Evolutionary conservation across 164 flowering plant species (phyloP).

Genomic region (Aristolochia contorta): DNA sequence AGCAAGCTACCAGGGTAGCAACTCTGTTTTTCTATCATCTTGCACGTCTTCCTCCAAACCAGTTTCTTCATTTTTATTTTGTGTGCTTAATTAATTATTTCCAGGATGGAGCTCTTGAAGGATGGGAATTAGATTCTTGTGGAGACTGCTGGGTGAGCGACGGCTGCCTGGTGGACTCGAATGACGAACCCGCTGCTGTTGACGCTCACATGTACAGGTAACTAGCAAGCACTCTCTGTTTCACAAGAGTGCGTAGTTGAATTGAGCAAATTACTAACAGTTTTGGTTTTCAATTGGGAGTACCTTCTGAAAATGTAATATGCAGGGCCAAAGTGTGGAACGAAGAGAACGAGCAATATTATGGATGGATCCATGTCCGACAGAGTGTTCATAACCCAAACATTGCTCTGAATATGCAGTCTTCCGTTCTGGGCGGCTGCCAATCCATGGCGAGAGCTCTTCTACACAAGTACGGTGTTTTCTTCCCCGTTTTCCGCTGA

Average conservation of each 20-base stretch:
- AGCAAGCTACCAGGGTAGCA: background rate
- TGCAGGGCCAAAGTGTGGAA: constrained; percentile 64
- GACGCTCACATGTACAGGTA: constrained; percentile 96
- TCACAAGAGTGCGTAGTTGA: background rate
- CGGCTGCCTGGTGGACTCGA: constrained; percentile 82
- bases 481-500: background rate
- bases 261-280: background rate
- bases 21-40: background rate
- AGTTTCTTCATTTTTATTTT: background rate
- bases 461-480: constrained; percentile 40
- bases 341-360: constrained; percentile 40
- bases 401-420: constrained; percentile 80
- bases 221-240: background rate
- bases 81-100: background rate
- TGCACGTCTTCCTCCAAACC: background rate
- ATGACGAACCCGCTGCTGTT: constrained; percentile 55
- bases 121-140: constrained; percentile 79
- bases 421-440: constrained; percentile 63
- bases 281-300: background rate
- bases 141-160: constrained; percentile 96
- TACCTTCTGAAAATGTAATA: background rate
- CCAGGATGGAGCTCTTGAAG: constrained; percentile 57
- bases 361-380: constrained; percentile 81
- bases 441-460: constrained; percentile 41
- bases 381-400: constrained; percentile 95